Percentiles rank a stretch among this genome's conserved stretches.
phyloP scores from a whole-genome alignment of 2,329 filamentous ascomycete genomes.

The Sporothrix globosa region DNA sequence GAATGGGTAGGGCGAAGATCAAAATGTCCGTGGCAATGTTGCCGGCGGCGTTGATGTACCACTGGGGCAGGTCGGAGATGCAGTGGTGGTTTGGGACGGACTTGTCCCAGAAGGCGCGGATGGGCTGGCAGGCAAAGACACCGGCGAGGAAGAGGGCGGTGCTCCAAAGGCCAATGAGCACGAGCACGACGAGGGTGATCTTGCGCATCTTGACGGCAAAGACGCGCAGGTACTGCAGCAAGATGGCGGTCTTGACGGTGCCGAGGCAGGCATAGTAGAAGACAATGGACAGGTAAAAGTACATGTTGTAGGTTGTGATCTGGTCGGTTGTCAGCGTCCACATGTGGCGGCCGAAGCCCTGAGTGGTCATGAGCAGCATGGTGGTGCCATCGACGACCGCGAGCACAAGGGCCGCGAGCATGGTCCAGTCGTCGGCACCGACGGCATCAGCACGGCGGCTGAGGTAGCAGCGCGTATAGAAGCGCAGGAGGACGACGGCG shows the following conservation, averaged over 20 bases:
- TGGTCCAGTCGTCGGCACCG: conserved; percentile 43
- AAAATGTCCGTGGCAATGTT: conserved; percentile 47
- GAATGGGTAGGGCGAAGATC: conserved; percentile 46
- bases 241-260: conserved; percentile 46
- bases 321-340: conserved; percentile 32
- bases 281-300: conserved; percentile 47
- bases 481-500: conserved; percentile 39
- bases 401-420: conserved; percentile 47
- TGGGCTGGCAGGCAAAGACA: conserved; percentile 45
- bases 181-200: conserved; percentile 41
- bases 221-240: conserved; percentile 48
- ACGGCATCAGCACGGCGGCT: conserved; percentile 38
- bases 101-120: conserved; percentile 45
- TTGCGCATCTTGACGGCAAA: conserved; percentile 43
- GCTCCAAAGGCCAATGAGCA: conserved; percentile 44
- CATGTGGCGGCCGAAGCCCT: conserved; percentile 35
- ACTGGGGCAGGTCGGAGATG: conserved; percentile 44
- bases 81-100: conserved; percentile 40
- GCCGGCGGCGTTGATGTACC: conserved; percentile 46
- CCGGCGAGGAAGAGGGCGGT: conserved; percentile 45
- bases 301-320: conserved; percentile 36
- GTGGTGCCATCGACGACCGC: conserved; percentile 30
- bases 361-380: conserved; percentile 34
- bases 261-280: conserved; percentile 46
- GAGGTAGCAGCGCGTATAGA: conserved; percentile 41